Conservation (phyloP, 371 early-diverging fungal genomes). For the Mucor racemosus region DNA sequence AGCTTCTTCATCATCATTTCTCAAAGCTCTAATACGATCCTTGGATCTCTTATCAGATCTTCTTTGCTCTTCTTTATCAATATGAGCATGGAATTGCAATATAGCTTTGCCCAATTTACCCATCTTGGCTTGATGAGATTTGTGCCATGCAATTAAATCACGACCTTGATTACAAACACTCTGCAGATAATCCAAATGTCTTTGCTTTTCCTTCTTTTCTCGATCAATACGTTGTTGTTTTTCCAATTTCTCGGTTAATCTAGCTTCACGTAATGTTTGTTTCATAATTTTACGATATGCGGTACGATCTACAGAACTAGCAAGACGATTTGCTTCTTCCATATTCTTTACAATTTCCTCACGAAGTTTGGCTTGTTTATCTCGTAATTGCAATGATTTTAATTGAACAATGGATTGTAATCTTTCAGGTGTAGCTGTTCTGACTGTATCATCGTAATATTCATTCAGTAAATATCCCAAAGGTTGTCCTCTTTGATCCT, state of each 20-base stretch:
- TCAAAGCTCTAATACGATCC: constrained; percentile 94
- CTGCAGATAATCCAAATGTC: constrained; percentile 78
- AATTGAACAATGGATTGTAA: constrained; percentile 82
- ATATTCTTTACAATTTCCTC: constrained; percentile 76
- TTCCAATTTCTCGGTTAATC: constrained; percentile 88
- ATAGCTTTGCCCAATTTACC: constrained; percentile 79
- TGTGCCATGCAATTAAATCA: constrained; percentile 74
- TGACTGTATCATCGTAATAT: constrained; percentile 44
- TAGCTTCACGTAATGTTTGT: constrained; percentile 83
- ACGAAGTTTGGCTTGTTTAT: constrained; percentile 81
- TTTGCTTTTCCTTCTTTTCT: constrained; percentile 84
- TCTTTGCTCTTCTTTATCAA: constrained; percentile 92
- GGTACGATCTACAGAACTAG: constrained; percentile 78
- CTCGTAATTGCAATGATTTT: constrained; percentile 75
- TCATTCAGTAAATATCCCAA: constrained; percentile 34
- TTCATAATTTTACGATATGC: constrained; percentile 86
- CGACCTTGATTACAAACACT: constrained; percentile 78
- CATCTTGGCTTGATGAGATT: constrained; percentile 67
- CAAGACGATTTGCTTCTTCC: constrained; percentile 72
- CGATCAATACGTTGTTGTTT: constrained; percentile 85
- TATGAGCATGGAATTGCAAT: constrained; percentile 74
- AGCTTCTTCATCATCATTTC: constrained; percentile 93
- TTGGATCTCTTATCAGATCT: constrained; percentile 79
- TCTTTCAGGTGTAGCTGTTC: constrained; percentile 32
- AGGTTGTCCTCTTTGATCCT: constrained; percentile 26